These are phyloP conservation scores for Penicillium verrucosum DNA, from an alignment of 2,329 filamentous ascomycete species.

Conservation along the genomic window DNA sequence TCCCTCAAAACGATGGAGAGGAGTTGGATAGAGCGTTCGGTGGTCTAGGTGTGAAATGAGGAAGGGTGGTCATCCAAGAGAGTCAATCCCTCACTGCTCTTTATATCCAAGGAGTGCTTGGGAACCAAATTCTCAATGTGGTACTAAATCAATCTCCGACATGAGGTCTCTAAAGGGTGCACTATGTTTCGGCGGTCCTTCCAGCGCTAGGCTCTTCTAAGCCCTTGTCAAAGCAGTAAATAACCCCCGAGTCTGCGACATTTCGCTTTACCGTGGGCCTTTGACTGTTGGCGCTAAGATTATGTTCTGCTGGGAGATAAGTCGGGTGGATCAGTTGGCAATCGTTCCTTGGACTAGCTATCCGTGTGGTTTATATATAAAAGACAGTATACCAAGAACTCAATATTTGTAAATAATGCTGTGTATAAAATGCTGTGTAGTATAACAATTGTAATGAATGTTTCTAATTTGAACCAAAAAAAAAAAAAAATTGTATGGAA, in stretches of 20 bases:
- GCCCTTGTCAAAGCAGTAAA: not conserved
- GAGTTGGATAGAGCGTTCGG: constrained; percentile 56
- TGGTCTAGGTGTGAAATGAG: constrained; percentile 45
- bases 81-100: too few relatives aligned
- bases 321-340: not conserved
- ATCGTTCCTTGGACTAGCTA: not conserved
- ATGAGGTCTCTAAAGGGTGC: not conserved
- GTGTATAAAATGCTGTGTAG: too few relatives aligned
- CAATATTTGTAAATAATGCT: not conserved
- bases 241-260: not conserved
- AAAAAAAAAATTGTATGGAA: too few relatives aligned
- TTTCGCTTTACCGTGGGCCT: not conserved
- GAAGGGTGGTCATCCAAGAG: not conserved
- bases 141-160: not conserved
- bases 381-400: not conserved
- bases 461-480: not conserved
- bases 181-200: not conserved
- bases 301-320: not conserved
- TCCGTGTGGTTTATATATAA: not conserved
- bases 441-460: not conserved
- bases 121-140: too few relatives aligned
- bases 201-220: not conserved
- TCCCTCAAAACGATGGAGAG: constrained; percentile 48
- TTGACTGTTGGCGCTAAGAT: not conserved
- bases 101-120: not conserved